Conservation (phyloP, 2,329 filamentous ascomycete species). For the Apiospora malaysiana region DNA sequence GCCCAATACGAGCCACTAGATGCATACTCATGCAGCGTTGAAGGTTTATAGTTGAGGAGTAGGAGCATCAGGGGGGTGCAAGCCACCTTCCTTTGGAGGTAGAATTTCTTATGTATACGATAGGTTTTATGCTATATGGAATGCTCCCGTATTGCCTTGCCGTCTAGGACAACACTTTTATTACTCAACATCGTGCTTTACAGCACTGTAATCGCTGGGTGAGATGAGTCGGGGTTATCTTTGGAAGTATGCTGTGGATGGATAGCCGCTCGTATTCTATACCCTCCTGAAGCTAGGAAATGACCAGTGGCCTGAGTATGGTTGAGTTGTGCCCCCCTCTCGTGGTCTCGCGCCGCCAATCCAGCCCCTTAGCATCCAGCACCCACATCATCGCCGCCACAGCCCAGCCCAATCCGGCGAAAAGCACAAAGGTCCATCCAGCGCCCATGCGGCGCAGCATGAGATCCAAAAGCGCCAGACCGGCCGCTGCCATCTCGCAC, state of each 20-base stretch:
- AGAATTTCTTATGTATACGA: neutral
- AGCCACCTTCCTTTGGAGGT: neutral
- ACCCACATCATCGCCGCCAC: neutral
- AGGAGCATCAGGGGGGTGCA: neutral
- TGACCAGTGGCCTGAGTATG: too few species aligned
- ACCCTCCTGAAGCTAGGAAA: too few species aligned
- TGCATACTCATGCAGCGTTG: neutral
- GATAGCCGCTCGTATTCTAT: too few species aligned
- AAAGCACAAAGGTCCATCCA: slow-evolving; percentile 27
- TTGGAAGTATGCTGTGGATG: too few species aligned
- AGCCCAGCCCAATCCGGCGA: slow-evolving; percentile 21
- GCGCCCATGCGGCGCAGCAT: slow-evolving; percentile 23
- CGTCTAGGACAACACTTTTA: too few species aligned
- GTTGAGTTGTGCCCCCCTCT: too few species aligned
- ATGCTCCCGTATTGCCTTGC: too few species aligned
- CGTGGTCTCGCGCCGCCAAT: neutral
- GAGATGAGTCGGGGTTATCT: too few species aligned
- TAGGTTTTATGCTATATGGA: too few species aligned
- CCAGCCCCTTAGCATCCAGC: slow-evolving; percentile 12
- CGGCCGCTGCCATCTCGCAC: slow-evolving; percentile 28
- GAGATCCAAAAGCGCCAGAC: slow-evolving; percentile 26
- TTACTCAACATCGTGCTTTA: too few species aligned
- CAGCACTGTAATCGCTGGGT: too few species aligned
- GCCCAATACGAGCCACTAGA: neutral
- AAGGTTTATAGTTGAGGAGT: neutral